These are phyloP conservation scores for Phialophora expanda DNA, from an alignment of 2,329 filamentous ascomycete species.

Conservation along the genomic window DNA sequence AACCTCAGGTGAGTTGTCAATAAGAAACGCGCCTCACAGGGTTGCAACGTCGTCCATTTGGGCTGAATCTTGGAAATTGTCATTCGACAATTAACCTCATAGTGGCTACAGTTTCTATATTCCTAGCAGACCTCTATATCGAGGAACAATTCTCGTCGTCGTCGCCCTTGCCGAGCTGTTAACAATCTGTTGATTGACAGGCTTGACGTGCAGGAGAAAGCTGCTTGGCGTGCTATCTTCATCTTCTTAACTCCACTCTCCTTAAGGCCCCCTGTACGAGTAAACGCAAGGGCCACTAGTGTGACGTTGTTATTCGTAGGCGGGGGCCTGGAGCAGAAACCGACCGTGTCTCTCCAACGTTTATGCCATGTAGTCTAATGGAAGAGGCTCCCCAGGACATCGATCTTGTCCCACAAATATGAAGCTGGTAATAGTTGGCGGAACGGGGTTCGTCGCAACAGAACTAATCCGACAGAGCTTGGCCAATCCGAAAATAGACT, in stretches of 20 bases:
- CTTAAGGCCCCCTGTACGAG: neutral
- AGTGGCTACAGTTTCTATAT: no score
- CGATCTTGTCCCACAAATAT: constrained; percentile 35
- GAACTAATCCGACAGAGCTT: constrained; percentile 47
- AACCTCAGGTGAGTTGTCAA: no score
- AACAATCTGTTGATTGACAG: neutral
- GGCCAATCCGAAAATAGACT: constrained; percentile 40
- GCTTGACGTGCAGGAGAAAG: neutral
- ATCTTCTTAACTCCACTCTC: neutral
- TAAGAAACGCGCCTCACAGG: no score
- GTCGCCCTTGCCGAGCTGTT: neutral
- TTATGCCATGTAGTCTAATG: neutral
- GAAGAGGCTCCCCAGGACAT: neutral
- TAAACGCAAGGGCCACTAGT: no score
- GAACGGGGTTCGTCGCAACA: constrained; percentile 45
- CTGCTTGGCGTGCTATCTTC: no score
- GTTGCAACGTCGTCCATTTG: no score
- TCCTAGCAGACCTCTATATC: no score
- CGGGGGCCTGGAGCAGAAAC: neutral
- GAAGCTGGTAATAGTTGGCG: constrained; percentile 47
- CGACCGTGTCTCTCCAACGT: neutral
- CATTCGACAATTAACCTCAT: no score
- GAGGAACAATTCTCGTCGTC: neutral
- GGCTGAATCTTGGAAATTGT: no score
- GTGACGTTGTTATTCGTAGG: no score